Evolutionary conservation across 441 rosid species (phyloP), one percentile per base, ranked within the genome.

Genomic region (Biscutella auriculata): DNA sequence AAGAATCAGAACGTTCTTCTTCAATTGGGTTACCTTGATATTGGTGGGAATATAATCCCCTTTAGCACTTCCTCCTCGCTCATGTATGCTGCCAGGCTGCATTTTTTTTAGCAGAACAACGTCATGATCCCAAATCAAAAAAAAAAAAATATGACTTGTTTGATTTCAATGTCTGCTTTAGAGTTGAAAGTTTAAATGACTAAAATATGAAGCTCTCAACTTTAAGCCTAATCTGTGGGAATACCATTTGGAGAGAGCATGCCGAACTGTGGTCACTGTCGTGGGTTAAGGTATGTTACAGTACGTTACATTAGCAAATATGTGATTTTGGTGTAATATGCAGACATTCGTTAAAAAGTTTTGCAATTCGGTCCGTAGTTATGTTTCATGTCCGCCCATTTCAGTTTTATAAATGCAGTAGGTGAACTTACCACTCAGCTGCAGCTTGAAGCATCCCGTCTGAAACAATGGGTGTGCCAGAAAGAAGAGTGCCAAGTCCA

Each of bases 391-490:
- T 19, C n/a, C 44, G 30, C 51, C 25, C 23, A 52, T 9, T 37
- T 53, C 27, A 26, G 41, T 42, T 58, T 35, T 11, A 43, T 33
- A 26, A 47, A 54, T 26, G 35, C 14, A 48, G 35, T 9, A 49
- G 39, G 46, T 25, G 45, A 28, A 34, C 62, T 44, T 79, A 93
- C 99, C 97, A 83, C 76, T 89, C 97, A n/a, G 97, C 87, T 61
- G 99, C 97, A 19, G 96, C 99, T 77, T 89, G 99, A 66, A 93
- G 93, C 99, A 93, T 93, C 68, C 99, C 97, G 56, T 89, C 95
- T 19, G 99, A 82, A 37, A 93, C 63, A 19, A 83, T 80, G 73
- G 93, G 84, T 34, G 97, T 76, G 57, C 99, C 97, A 32, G 99
- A 87, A 43, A 89, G 85, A 62, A 93, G 97, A 70, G 94, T 85